Conservation (phyloP, 208 protist species). For the Tritrichomonas musculus region DNA sequence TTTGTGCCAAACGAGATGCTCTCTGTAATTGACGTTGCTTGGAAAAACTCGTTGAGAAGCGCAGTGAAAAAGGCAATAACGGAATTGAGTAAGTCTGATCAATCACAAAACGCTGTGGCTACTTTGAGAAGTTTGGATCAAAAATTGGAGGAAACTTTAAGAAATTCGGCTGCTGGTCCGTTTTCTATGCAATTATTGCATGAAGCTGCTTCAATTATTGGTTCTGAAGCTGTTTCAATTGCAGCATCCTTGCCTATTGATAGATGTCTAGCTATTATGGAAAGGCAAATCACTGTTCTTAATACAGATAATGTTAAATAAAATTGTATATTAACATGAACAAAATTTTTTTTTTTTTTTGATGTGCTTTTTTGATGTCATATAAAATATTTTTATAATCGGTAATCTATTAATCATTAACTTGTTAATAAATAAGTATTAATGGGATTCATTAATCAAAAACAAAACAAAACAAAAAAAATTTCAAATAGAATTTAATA, state of each 20-base stretch:
- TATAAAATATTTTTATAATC: too few species aligned
- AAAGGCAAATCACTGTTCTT: not conserved
- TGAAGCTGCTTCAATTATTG: not conserved
- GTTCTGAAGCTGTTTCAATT: not conserved
- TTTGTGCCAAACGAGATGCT: not conserved
- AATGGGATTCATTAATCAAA: too few species aligned
- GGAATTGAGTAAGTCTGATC: not conserved
- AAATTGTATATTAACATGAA: too few species aligned
- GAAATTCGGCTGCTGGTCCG: not conserved
- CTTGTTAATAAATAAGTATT: too few species aligned
- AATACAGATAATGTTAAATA: conserved; percentile 13
- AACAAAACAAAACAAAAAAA: too few species aligned
- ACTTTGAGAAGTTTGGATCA: not conserved
- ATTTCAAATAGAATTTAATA: too few species aligned
- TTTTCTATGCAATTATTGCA: not conserved
- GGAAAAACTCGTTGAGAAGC: not conserved
- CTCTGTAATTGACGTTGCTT: not conserved
- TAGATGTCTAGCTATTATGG: not conserved
- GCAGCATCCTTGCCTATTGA: not conserved
- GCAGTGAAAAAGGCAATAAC: not conserved
- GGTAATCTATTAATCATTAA: too few species aligned
- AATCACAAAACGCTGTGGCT: not conserved
- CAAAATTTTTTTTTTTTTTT: too few species aligned
- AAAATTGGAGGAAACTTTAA: not conserved
- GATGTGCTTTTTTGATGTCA: too few species aligned